Conservation (phyloP, 768 basidiomycete species). For the Erythrobasidium yunnanense region DNA sequence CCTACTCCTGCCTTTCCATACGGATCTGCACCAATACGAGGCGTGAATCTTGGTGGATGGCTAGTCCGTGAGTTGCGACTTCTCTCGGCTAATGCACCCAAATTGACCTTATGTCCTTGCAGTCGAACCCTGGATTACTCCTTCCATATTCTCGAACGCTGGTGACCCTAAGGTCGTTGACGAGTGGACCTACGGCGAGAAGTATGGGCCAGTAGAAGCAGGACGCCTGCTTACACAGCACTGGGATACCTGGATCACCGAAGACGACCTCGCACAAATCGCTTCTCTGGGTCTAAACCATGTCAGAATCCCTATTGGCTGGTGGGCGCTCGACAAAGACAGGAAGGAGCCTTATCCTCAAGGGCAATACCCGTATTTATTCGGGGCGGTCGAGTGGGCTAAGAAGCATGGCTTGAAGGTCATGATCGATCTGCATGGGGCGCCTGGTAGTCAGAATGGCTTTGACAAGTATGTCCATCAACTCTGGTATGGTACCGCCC, state of each 20-base stretch:
- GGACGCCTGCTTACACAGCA: slow-evolving; percentile 1
- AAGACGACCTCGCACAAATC: slow-evolving; percentile 9
- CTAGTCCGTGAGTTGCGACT: slow-evolving; percentile 37
- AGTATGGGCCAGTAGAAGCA: slow-evolving; percentile 1
- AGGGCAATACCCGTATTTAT: slow-evolving; percentile 11
- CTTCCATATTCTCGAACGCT: slow-evolving; percentile 62
- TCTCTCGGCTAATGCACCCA: not conserved
- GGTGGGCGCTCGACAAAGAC: slow-evolving; percentile 11
- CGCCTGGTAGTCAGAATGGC: slow-evolving; percentile 27
- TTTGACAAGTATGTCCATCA: slow-evolving; percentile 20
- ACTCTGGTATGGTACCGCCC: not conserved
- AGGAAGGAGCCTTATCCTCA: slow-evolving; percentile 16
- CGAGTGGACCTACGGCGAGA: slow-evolving; percentile 47
- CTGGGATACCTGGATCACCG: slow-evolving; percentile 30
- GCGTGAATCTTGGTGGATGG: slow-evolving; percentile 69
- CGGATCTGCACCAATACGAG: slow-evolving; percentile 49
- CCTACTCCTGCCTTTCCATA: not conserved
- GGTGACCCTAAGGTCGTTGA: slow-evolving; percentile 55
- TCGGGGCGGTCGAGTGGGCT: slow-evolving; percentile 24
- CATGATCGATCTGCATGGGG: slow-evolving; percentile 24
- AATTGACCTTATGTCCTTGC: slow-evolving; percentile 31
- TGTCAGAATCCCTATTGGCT: slow-evolving; percentile 23
- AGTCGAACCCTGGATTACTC: slow-evolving; percentile 66
- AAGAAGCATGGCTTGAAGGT: slow-evolving; percentile 21
- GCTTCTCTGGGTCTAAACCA: slow-evolving; percentile 17